phyloP scores from a whole-genome alignment of 208 protist species.

The Leishmania major region DNA sequence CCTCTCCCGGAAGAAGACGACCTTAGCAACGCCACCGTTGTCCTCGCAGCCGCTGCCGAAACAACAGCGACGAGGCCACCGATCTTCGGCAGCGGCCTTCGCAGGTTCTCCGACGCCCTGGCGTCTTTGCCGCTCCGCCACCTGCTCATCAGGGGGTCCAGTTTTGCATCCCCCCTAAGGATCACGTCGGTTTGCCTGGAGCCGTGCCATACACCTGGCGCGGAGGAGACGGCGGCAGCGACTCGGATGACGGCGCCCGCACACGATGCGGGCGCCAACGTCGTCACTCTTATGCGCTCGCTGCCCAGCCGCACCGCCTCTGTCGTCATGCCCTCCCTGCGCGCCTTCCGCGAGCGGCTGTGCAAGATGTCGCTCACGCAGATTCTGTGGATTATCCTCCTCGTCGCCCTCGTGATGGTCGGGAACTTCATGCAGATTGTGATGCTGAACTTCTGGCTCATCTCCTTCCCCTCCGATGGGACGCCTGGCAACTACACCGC shows the following conservation, averaged over 20 bases:
- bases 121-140: background rate
- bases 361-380: conserved; percentile 34
- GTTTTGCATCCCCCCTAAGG: background rate
- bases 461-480: conserved; percentile 61
- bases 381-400: conserved; percentile 47
- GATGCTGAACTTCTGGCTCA: conserved; percentile 88
- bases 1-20: background rate
- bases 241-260: background rate
- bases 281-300: background rate
- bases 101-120: background rate
- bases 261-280: background rate
- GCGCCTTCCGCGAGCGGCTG: conserved; percentile 16
- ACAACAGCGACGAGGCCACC: background rate
- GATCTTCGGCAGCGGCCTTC: background rate
- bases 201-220: background rate
- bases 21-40: background rate
- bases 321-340: background rate
- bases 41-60: background rate
- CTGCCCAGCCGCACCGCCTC: background rate
- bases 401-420: conserved; percentile 64
- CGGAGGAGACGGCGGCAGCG: background rate
- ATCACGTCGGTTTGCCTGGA: background rate
- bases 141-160: background rate
- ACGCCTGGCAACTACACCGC: conserved; percentile 75
- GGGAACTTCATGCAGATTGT: conserved; percentile 87